Base-by-base conservation (phyloP, 306 rosid genomes). In the Cicer judaicum region DNA sequence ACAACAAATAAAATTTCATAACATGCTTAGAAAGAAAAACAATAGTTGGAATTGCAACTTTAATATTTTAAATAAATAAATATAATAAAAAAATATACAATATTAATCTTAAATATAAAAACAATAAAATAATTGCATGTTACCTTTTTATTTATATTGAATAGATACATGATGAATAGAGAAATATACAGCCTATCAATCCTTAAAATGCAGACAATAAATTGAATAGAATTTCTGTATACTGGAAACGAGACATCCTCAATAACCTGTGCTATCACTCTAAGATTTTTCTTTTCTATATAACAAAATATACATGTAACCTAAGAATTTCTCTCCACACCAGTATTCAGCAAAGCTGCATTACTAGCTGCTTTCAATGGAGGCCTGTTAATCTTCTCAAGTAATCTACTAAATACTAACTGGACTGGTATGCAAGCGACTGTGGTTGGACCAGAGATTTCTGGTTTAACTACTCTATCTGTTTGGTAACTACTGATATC, bases 381-480 rank as follows among this genome's bases (percentile, higher is more conserved):
- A 29, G 96, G 94, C 96, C 93, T 88, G 81, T 91, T 89, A 72
- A 93, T 93, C 89, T 93, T 93, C 92, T 89, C 98, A 41, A 93
- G 90, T 80, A 93, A 87, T 85, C 98, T 91, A 88, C 98, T 89
- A 83, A 88, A 89, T 42, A 84, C 92, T 85, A 93, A 84, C 72
- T 91, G 89, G 73, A 93, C 91, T 7, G 97, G 96, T 84, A 93
- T 89, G 90, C 96, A 93, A 19, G 97, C 96, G 53, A 91, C 96
- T 36, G 96, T 89, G 10, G 90, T 61, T 63, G 88, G 89, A 38
- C 85, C 88, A 79, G 88, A 81, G 16, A 87, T 84, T 76, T 81
- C 93, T 42, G 92, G 89, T 74, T 93, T 91, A 52, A 87, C 81
- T 85, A 83, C 71, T 77, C 93, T 86, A 74, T 84, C 85, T 84